Evolutionary conservation across 176 grass and related monocot species (phyloP).

Genomic region (Phragmites australis): DNA sequence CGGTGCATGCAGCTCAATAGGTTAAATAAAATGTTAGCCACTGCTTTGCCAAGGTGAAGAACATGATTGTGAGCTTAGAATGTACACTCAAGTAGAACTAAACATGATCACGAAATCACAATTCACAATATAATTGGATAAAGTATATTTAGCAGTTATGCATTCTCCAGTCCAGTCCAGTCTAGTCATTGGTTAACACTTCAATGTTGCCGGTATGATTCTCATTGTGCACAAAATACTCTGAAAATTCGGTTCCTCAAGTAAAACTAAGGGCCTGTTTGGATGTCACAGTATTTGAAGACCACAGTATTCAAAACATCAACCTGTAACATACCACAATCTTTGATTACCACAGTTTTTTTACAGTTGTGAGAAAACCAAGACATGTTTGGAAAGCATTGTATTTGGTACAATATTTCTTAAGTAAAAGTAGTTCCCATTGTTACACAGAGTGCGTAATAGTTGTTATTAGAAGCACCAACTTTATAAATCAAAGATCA

Average conservation of each 20-base stretch:
- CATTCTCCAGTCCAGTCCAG: neutral
- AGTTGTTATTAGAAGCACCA: neutral
- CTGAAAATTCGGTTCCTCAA: neutral
- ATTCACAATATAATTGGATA: neutral
- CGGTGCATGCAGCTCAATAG: too few relatives aligned
- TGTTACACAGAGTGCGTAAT: neutral
- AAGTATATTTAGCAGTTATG: neutral
- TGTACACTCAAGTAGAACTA: neutral
- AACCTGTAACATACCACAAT: neutral
- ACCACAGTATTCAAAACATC: neutral
- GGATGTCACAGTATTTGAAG: neutral
- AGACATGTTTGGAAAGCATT: neutral
- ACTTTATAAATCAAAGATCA: neutral
- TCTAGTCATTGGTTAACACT: neutral
- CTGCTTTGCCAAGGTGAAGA: neutral
- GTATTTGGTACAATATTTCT: neutral
- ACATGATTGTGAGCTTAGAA: neutral
- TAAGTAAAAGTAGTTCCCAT: neutral
- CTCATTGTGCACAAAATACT: neutral
- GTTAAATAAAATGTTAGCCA: conserved; percentile 20
- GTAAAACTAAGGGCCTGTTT: neutral
- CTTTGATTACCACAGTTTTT: neutral
- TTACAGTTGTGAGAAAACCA: neutral
- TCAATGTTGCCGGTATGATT: neutral
- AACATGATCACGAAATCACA: neutral